A percentile compares a stretch with the other conserved stretches of the same genome.
These are phyloP conservation scores for Mrakia frigida DNA, from an alignment of 768 basidiomycete genomes.

Conservation along the genomic window DNA sequence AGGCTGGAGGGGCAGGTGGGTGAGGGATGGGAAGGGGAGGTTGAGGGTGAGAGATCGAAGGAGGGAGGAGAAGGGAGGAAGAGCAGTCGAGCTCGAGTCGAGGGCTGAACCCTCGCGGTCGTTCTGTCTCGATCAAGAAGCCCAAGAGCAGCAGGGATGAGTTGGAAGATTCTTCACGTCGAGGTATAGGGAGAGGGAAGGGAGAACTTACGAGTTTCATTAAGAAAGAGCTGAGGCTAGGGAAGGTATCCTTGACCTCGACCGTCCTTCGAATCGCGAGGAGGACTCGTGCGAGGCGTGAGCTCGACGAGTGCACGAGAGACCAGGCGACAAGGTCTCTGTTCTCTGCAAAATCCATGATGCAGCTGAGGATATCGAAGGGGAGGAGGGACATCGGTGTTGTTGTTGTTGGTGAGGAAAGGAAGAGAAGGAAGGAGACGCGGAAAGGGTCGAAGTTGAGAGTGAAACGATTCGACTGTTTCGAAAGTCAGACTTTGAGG, in stretches of 20 bases:
- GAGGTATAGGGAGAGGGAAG: neutral
- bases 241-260: neutral
- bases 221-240: neutral
- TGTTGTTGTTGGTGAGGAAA: neutral
- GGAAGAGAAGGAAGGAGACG: neutral
- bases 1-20: neutral
- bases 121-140: neutral
- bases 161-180: neutral
- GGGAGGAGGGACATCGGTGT: neutral
- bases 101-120: neutral
- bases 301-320: neutral
- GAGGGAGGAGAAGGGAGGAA: neutral
- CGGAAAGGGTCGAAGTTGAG: neutral
- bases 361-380: neutral
- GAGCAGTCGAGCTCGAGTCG: neutral
- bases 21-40: neutral
- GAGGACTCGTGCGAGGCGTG: neutral
- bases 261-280: neutral
- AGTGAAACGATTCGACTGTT: too few relatives aligned
- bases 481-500: too few relatives aligned
- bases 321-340: neutral
- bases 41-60: neutral
- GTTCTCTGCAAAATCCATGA: neutral
- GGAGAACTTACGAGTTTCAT: neutral
- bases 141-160: too few relatives aligned